phyloP scores from a whole-genome alignment of 352 stramenopile genomes.

The Phytophthora fragariaefolia region DNA sequence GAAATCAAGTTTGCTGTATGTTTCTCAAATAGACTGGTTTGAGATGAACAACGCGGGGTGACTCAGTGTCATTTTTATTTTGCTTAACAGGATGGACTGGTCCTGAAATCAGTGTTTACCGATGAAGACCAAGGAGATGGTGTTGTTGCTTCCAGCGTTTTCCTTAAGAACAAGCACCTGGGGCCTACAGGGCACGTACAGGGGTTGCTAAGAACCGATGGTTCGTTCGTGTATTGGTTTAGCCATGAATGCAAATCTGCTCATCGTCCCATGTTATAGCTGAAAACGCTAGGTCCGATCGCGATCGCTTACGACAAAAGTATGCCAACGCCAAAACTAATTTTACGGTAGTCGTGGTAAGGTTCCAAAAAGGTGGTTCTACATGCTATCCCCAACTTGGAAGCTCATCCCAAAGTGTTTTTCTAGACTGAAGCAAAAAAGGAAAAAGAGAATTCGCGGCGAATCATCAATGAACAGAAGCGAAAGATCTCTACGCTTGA shows the following conservation, averaged over 20 bases:
- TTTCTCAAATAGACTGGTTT: no score
- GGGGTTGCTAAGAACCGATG: constrained; percentile 29
- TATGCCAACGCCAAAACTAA: constrained; percentile 85
- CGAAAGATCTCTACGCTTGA: constrained; percentile 56
- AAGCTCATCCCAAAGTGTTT: constrained; percentile 5
- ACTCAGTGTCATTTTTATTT: no score
- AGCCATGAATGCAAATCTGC: neutral
- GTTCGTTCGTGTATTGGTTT: constrained; percentile 12
- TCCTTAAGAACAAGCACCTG: constrained; percentile 16
- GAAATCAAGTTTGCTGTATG: constrained; percentile 86
- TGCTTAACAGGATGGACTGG: constrained; percentile 78
- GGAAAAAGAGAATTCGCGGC: constrained; percentile 71
- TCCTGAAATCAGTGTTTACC: constrained; percentile 68
- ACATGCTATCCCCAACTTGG: neutral
- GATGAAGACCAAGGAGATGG: constrained; percentile 27
- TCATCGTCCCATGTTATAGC: neutral
- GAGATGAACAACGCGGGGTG: no score
- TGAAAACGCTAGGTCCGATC: constrained; percentile 65
- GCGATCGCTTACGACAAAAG: constrained; percentile 77
- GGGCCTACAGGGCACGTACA: constrained; percentile 16
- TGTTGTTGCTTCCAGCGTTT: constrained; percentile 1
- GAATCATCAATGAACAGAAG: constrained; percentile 61
- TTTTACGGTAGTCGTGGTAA: constrained; percentile 71
- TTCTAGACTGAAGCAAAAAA: constrained; percentile 72
- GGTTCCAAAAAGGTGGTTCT: neutral